A percentile compares a stretch with the other conserved stretches of the same genome.
Conservation (phyloP, 164 flowering plant species). For the Stephania cephalantha region DNA sequence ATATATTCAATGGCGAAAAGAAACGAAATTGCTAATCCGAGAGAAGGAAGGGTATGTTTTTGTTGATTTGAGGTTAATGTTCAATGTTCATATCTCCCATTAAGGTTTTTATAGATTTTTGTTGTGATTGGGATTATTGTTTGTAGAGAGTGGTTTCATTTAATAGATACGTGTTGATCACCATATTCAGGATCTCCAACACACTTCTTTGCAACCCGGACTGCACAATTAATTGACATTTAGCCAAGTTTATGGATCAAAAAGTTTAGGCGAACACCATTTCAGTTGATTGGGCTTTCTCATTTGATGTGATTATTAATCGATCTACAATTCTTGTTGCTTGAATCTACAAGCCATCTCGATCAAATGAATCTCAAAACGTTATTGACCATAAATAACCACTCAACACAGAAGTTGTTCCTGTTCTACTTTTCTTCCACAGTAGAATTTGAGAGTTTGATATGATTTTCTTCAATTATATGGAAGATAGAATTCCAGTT, state of each 20-base stretch:
- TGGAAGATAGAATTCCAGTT: too few species aligned
- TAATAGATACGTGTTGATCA: conserved; percentile 80
- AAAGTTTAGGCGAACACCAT: conserved; percentile 62
- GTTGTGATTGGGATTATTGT: neutral
- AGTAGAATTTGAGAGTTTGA: too few species aligned
- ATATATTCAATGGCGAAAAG: too few species aligned
- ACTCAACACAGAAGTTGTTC: conserved; percentile 32
- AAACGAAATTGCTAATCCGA: too few species aligned
- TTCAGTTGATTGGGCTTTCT: conserved; percentile 68
- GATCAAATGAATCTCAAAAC: conserved; percentile 29
- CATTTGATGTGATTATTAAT: conserved; percentile 62
- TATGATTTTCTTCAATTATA: too few species aligned
- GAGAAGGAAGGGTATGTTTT: too few species aligned
- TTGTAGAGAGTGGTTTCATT: conserved; percentile 75
- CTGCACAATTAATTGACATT: conserved; percentile 76
- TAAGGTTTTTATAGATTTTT: neutral
- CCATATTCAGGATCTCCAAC: conserved; percentile 78
- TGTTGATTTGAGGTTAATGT: too few species aligned
- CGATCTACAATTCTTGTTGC: conserved; percentile 41
- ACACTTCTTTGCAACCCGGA: conserved; percentile 87
- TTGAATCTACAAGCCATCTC: conserved; percentile 50
- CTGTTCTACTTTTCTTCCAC: conserved; percentile 54
- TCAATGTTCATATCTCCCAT: too few species aligned
- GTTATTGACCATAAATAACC: conserved; percentile 45
- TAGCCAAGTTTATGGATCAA: conserved; percentile 81